Evolutionary conservation across 2,329 filamentous ascomycete genomes (phyloP).

Genomic region (Calcarisporium arbuscula): DNA sequence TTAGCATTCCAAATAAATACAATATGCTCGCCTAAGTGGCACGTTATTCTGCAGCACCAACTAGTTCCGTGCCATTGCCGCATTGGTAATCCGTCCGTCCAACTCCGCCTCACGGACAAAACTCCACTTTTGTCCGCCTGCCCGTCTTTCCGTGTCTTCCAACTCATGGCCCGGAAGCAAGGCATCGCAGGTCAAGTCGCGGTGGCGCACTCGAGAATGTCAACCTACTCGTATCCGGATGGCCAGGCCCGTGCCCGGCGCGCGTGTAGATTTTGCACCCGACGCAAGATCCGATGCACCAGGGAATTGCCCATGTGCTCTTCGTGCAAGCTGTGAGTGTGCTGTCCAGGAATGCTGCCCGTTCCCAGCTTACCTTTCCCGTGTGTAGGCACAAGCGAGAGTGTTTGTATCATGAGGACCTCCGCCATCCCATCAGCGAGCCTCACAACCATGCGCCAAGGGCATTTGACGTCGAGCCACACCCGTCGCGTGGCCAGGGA

Average conservation of each 20-base stretch:
- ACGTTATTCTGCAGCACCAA: too few species aligned
- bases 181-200: too few species aligned
- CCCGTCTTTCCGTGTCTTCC: too few species aligned
- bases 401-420: constrained; percentile 2
- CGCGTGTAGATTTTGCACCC: constrained; percentile 2
- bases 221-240: too few species aligned
- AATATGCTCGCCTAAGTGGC: too few species aligned
- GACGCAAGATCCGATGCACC: constrained; percentile 6
- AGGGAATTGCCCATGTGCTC: constrained; percentile 3
- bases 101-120: too few species aligned
- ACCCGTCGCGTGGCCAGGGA: background rate
- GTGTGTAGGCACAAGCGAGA: constrained; percentile 1
- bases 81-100: too few species aligned
- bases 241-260: constrained; percentile 8
- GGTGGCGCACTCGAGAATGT: too few species aligned
- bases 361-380: background rate
- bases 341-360: background rate
- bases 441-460: background rate
- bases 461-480: background rate
- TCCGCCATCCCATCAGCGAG: constrained; percentile 1
- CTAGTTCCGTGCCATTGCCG: too few species aligned
- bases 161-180: too few species aligned
- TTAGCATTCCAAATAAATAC: too few species aligned
- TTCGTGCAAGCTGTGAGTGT: constrained; percentile 5
- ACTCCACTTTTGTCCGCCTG: too few species aligned